Base-by-base conservation (phyloP, 2,329 filamentous ascomycete genomes). In the Arachnomyces sp. region DNA sequence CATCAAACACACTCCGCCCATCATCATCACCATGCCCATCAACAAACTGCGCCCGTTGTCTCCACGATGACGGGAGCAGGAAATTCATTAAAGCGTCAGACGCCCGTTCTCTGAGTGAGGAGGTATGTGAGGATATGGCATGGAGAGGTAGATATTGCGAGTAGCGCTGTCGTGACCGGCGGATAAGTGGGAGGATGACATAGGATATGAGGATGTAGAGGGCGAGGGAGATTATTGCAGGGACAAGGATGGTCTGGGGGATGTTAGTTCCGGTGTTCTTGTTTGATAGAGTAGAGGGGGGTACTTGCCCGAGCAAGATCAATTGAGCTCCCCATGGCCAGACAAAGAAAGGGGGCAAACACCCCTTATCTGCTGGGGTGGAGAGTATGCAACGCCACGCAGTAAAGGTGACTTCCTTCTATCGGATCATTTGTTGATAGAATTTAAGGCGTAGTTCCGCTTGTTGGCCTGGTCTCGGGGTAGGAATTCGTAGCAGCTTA, bases 61-160 rank as follows among this genome's bases (percentile, higher is more conserved):
- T 72, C 63, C 65, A 68, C 12, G 61, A 53, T 4, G 61, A 60
- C 3, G 61, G 66, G 2, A 71, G 55, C n/a, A 68, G 58, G 30
- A 66, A 55, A n/a, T 60, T 59, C 58, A 66, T 62, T 17, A 69
- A 43, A 2, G 57, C 47, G 34, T 67, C 63, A 6, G 59, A 61
- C 12, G 66, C 52, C 28, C 64, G 60, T 43, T 68, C 64, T 29
- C 45, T 77, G 66, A 72, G 73, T 37, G 68, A 73, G 15, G 76
- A 75, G 44, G 83, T 76, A 43, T 59, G 64, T 1, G 55, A 61
- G 25, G 63, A 63, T 38, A 65, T 62, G 25, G 71, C 67, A 45
- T 82, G 74, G 47, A 87, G 64, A 1, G 82, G 82, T 2, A 87
- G 74, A 56, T 88, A 88, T 45, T 84, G 79, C 55, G 77, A 74